Base-by-base conservation (phyloP, 306 rosid species). In the Fragaria vesca region DNA sequence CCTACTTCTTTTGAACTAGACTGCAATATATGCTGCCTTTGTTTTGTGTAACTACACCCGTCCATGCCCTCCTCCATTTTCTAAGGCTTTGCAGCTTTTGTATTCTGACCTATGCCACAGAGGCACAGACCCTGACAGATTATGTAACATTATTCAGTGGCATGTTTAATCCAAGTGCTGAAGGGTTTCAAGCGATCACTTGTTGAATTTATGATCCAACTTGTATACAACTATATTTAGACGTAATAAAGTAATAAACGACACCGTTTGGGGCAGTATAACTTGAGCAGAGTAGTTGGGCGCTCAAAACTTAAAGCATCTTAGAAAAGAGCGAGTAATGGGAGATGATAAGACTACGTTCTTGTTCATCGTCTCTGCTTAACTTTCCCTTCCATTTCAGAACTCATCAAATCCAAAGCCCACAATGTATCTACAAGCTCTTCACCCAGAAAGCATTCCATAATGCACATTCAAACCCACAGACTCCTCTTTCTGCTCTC, bases 401-500 rank as follows among this genome's bases (percentile, higher is more conserved):
- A 28, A 17, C 66, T 62, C 3, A 71, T 71, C 74, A 26, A 48
- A 47, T 71, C 43, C 78, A 65, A 8, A 7, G 30, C 73, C 54
- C 77, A 55, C 40, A 73, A 46, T 17, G 74, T 81, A 65, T 71
- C 0, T 54, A 11, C 85, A 70, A 78, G 38, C 72, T 78, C 60
- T 78, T 67, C 60, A 66, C 45, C 62, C 69, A n/a, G 34, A 78
- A 75, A 74, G 65, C 55, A 57, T 32, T 62, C 15, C 83, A 70
- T 43, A 32, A 24, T 69, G 69, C 73, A 4, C 36, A 6, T 52
- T 12, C 52, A 63, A 55, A 72, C 65, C 43, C 79, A 47, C 84
- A 84, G 71, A 57, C 81, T 81, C 83, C 83, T 72, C 82, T 89
- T 8, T 85, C 93, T 10, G 36, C 76, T 46, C 73, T 90, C 20